Evolutionary conservation across 2,329 filamentous ascomycete species (phyloP).

Genomic region (Mycosphaerella arachidis): DNA sequence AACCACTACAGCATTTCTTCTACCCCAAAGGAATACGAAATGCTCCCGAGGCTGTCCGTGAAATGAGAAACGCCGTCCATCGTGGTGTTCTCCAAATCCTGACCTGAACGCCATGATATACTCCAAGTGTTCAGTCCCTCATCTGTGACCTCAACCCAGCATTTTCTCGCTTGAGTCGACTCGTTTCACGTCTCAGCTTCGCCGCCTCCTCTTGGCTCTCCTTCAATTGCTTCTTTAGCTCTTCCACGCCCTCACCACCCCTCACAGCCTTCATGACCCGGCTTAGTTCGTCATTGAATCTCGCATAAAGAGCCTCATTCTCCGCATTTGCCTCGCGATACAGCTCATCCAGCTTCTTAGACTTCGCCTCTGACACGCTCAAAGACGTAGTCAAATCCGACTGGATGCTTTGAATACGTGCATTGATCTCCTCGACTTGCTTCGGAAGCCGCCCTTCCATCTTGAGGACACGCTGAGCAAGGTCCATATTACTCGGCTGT

Average conservation of each 20-base stretch:
- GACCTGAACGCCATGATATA: not conserved
- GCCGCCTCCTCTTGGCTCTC: slow-evolving; percentile 73
- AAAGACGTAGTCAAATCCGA: slow-evolving; percentile 68
- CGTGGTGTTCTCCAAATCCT: not conserved
- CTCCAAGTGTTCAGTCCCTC: slow-evolving; percentile 33
- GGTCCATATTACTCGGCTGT: slow-evolving; percentile 35
- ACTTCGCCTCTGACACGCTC: slow-evolving; percentile 68
- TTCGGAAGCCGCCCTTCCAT: slow-evolving; percentile 65
- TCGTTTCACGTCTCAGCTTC: slow-evolving; percentile 78
- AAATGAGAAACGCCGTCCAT: not conserved
- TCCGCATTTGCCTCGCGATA: slow-evolving; percentile 85
- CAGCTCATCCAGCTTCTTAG: slow-evolving; percentile 77
- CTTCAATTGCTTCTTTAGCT: slow-evolving; percentile 65
- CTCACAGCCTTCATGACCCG: slow-evolving; percentile 74
- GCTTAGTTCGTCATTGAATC: slow-evolving; percentile 84
- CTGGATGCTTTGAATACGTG: slow-evolving; percentile 60
- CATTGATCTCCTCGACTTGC: slow-evolving; percentile 55
- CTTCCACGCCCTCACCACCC: slow-evolving; percentile 72
- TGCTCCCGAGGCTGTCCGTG: not conserved
- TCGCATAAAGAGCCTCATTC: slow-evolving; percentile 87
- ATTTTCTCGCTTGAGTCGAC: slow-evolving; percentile 75
- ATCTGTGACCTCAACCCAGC: slow-evolving; percentile 56
- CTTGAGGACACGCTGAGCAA: slow-evolving; percentile 56
- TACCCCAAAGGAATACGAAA: not conserved
- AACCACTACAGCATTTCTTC: not conserved